Conservation (phyloP, 371 early-diverging fungal species). For the Nematocida major region DNA sequence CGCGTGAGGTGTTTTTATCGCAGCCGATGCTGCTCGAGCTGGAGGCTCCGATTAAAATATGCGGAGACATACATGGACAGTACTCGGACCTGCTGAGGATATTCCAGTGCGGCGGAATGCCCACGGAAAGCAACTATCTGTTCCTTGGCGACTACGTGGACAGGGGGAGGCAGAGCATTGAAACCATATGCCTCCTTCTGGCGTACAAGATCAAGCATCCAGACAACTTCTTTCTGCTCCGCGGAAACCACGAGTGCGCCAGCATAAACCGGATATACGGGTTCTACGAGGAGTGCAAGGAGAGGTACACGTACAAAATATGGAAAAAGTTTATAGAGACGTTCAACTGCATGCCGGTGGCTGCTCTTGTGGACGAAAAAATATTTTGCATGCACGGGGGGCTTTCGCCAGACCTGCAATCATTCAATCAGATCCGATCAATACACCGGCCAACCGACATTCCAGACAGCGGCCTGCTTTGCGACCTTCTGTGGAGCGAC, state of each 20-base stretch:
- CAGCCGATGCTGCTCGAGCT: slow-evolving; percentile 82
- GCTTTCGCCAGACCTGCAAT: slow-evolving; percentile 86
- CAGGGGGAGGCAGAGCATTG: slow-evolving; percentile 85
- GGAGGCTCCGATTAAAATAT: slow-evolving; percentile 84
- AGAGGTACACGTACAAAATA: slow-evolving; percentile 83
- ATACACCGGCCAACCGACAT: slow-evolving; percentile 93
- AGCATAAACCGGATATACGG: slow-evolving; percentile 89
- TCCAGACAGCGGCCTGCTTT: slow-evolving; percentile 95
- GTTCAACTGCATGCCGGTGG: slow-evolving; percentile 92
- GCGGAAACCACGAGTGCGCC: slow-evolving; percentile 90
- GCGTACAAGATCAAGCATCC: slow-evolving; percentile 91
- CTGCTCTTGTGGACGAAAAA: slow-evolving; percentile 83
- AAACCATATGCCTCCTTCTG: slow-evolving; percentile 81
- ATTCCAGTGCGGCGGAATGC: slow-evolving; percentile 83
- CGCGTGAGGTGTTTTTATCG: slow-evolving; percentile 77
- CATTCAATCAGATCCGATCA: slow-evolving; percentile 86
- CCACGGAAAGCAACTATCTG: slow-evolving; percentile 78
- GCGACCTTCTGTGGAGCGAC: slow-evolving; percentile 96
- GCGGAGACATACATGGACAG: slow-evolving; percentile 93
- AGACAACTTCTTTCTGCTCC: slow-evolving; percentile 83
- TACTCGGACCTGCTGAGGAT: slow-evolving; percentile 83
- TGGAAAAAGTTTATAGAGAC: slow-evolving; percentile 96
- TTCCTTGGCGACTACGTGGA: slow-evolving; percentile 98
- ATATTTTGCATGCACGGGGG: slow-evolving; percentile 98
- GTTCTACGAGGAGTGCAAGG: slow-evolving; percentile 96